Evolutionary conservation across 2,329 filamentous ascomycete species (phyloP).

Genomic region (Fusarium sp.): DNA sequence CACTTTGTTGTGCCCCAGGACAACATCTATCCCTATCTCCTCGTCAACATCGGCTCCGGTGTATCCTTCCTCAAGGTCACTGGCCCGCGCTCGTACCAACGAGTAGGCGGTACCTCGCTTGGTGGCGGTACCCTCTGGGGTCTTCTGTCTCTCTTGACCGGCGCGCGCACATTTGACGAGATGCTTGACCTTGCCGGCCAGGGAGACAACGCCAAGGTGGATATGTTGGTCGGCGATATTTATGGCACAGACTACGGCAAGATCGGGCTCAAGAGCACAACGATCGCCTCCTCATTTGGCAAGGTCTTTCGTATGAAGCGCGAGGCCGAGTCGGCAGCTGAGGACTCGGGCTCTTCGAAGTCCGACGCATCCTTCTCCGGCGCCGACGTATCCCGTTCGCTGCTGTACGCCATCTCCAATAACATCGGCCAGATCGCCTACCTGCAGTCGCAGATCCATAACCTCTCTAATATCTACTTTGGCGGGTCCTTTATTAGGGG

Average conservation of each 20-base stretch:
- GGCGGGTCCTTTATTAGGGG: slow-evolving; percentile 97
- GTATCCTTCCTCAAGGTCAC: slow-evolving; percentile 98
- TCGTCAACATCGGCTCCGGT: slow-evolving; percentile 98
- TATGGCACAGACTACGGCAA: slow-evolving; percentile 97
- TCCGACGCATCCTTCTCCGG: slow-evolving; percentile 73
- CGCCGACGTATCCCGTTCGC: slow-evolving; percentile 89
- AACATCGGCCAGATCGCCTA: slow-evolving; percentile 99
- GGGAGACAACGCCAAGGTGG: slow-evolving; percentile 93
- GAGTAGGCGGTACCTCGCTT: slow-evolving; percentile 94
- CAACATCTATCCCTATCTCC: slow-evolving; percentile 91
- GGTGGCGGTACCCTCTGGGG: slow-evolving; percentile 99
- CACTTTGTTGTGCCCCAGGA: slow-evolving; percentile 86
- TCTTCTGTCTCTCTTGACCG: slow-evolving; percentile 89
- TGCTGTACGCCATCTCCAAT: slow-evolving; percentile 96
- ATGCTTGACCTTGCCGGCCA: slow-evolving; percentile 94
- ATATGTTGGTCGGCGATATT: slow-evolving; percentile 98
- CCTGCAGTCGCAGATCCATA: slow-evolving; percentile 96
- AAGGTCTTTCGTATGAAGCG: slow-evolving; percentile 96
- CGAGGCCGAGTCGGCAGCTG: slow-evolving; percentile 83
- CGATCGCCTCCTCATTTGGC: slow-evolving; percentile 96
- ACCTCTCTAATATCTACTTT: slow-evolving; percentile 94
- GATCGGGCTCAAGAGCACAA: slow-evolving; percentile 95
- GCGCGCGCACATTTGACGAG: slow-evolving; percentile 96
- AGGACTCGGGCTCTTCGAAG: slow-evolving; percentile 76
- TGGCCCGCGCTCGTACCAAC: slow-evolving; percentile 86